These are phyloP conservation scores for Talaromyces sp. DNA, from an alignment of 2,329 filamentous ascomycete genomes.

Conservation along the genomic window DNA sequence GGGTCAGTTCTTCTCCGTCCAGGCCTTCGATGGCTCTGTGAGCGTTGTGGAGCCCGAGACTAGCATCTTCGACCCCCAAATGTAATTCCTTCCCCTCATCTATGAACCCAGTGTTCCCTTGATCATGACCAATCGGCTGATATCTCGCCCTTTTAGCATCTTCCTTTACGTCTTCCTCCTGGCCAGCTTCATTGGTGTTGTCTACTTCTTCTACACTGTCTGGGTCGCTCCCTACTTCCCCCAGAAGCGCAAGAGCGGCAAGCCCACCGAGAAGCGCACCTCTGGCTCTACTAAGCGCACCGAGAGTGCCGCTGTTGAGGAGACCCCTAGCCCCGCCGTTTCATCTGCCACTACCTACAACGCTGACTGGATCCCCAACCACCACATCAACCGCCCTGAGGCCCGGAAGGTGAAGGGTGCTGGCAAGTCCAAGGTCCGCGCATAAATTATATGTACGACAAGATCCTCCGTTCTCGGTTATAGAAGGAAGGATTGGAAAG, in stretches of 20 bases:
- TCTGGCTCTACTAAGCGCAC: conserved; percentile 65
- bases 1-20: conserved; percentile 72
- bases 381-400: conserved; percentile 84
- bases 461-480: background rate
- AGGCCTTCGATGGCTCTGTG: conserved; percentile 79
- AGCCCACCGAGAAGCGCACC: conserved; percentile 33
- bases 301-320: conserved; percentile 65
- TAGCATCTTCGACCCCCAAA: conserved; percentile 91
- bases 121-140: conserved; percentile 16
- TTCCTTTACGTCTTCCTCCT: conserved; percentile 95
- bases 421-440: conserved; percentile 41
- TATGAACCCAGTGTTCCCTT: background rate
- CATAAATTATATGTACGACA: conserved; percentile 25
- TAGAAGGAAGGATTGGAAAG: conserved; percentile 2
- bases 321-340: conserved; percentile 67
- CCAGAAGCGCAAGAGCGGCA: conserved; percentile 58
- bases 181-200: conserved; percentile 73
- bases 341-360: conserved; percentile 77
- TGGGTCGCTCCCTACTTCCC: conserved; percentile 97
- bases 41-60: conserved; percentile 87
- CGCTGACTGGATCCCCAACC: conserved; percentile 88
- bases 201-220: conserved; percentile 97
- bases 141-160: conserved; percentile 61
- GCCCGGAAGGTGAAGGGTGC: conserved; percentile 63
- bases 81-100: conserved; percentile 61